Percentiles rank a stretch among this genome's conserved stretches.
These are phyloP conservation scores for Eutypa lata DNA, from an alignment of 2,329 filamentous ascomycete genomes.

Conservation along the genomic window DNA sequence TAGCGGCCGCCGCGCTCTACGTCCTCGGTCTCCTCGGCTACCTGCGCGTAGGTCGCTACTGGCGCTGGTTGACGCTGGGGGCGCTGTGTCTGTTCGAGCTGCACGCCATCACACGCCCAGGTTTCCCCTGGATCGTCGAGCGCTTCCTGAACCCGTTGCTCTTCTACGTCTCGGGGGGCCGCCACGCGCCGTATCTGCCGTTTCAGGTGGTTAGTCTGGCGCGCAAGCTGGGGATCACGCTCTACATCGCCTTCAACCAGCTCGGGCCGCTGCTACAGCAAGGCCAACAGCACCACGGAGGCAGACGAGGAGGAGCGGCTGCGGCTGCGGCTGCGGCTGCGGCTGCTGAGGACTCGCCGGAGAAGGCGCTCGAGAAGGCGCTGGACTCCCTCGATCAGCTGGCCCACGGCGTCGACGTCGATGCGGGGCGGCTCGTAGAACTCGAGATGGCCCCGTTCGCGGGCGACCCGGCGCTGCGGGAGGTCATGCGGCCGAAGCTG, in stretches of 20 bases:
- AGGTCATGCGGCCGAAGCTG: slow-evolving; percentile 66
- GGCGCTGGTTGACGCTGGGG: slow-evolving; percentile 59
- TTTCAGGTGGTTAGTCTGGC: slow-evolving; percentile 79
- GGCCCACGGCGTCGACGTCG: slow-evolving; percentile 60
- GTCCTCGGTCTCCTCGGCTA: slow-evolving; percentile 63
- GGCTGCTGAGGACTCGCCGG: slow-evolving; percentile 30
- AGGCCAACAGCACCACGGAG: slow-evolving; percentile 26
- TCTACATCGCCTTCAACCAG: slow-evolving; percentile 81
- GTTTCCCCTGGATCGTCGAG: slow-evolving; percentile 44
- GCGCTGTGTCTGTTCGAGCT: slow-evolving; percentile 55
- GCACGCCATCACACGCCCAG: slow-evolving; percentile 52
- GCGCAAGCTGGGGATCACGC: slow-evolving; percentile 71
- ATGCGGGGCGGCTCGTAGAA: slow-evolving; percentile 67
- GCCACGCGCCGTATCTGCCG: slow-evolving; percentile 67
- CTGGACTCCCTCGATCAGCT: slow-evolving; percentile 65
- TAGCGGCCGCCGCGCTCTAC: slow-evolving; percentile 56
- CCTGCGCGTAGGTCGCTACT: slow-evolving; percentile 64
- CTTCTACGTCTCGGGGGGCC: slow-evolving; percentile 27
- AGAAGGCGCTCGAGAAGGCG: slow-evolving; percentile 56
- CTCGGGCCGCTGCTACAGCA: slow-evolving; percentile 64
- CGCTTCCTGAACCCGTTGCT: slow-evolving; percentile 43
- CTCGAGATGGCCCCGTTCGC: slow-evolving; percentile 80
- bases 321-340: slow-evolving; percentile 3
- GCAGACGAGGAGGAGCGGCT: slow-evolving; percentile 8
- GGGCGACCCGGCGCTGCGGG: slow-evolving; percentile 63